phyloP scores from a whole-genome alignment of 1,284 basidiomycete genomes.

The Heterobasidion annosum region DNA sequence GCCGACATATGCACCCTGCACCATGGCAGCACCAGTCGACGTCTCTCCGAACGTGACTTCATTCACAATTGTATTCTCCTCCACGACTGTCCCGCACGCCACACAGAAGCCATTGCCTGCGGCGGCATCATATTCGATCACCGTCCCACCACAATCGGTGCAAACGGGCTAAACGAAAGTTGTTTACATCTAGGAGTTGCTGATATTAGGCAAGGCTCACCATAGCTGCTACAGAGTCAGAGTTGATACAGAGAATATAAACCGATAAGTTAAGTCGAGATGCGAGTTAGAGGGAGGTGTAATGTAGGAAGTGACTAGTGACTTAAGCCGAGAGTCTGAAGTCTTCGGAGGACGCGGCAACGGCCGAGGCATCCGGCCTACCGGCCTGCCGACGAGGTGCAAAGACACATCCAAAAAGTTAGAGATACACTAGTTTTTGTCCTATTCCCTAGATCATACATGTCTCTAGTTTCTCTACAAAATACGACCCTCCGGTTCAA shows the following conservation, averaged over 20 bases:
- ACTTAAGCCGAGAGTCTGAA: background rate
- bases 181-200: background rate
- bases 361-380: background rate
- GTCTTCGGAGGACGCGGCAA: background rate
- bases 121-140: constrained; percentile 75
- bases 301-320: background rate
- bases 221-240: background rate
- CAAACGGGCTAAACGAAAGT: constrained; percentile 35
- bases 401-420: background rate
- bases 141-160: constrained; percentile 67
- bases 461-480: too few species aligned
- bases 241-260: background rate
- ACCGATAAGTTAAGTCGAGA: background rate
- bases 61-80: constrained; percentile 92
- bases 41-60: constrained; percentile 91
- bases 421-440: background rate
- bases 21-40: constrained; percentile 86
- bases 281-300: background rate
- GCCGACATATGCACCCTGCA: constrained; percentile 92
- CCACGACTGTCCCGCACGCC: constrained; percentile 81
- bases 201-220: too few species aligned
- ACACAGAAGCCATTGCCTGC: constrained; percentile 81
- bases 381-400: too few species aligned
- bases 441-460: too few species aligned
- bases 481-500: background rate